These are phyloP conservation scores for Acanthamoeba castellanii DNA, from an alignment of 208 protist genomes.

Conservation along the genomic window DNA sequence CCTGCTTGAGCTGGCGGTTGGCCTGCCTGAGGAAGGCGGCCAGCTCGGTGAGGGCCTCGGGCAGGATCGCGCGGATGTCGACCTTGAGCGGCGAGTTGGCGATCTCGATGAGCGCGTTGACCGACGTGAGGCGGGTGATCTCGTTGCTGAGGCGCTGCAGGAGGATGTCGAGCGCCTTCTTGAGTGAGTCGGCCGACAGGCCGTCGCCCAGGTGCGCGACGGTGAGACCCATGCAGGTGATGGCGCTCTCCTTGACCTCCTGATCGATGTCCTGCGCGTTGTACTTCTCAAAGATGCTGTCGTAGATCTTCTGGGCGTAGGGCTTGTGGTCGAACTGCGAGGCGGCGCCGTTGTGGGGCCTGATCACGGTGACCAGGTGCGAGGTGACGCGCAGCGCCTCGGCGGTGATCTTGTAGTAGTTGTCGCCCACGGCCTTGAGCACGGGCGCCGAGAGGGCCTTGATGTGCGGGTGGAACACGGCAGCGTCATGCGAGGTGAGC, in stretches of 20 bases:
- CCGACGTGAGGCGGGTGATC: conserved; percentile 87
- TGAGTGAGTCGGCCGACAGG: conserved; percentile 38
- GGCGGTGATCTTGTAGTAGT: conserved; percentile 89
- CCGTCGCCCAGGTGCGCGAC: conserved; percentile 87
- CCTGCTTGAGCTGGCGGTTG: conserved; percentile 88
- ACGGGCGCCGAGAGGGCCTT: conserved; percentile 77
- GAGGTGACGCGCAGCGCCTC: conserved; percentile 86
- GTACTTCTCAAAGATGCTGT: conserved; percentile 80
- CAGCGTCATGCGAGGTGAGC: conserved; percentile 77
- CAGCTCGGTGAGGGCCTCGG: conserved; percentile 81
- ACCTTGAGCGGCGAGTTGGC: conserved; percentile 80
- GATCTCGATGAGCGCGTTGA: conserved; percentile 86
- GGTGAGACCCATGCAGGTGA: conserved; percentile 85
- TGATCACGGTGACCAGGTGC: conserved; percentile 79
- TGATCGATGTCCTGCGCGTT: conserved; percentile 90
- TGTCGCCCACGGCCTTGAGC: conserved; percentile 83
- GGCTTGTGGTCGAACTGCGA: conserved; percentile 65
- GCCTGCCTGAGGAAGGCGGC: conserved; percentile 89
- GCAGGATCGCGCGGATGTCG: conserved; percentile 82
- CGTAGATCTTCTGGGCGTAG: conserved; percentile 76
- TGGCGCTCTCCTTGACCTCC: conserved; percentile 92
- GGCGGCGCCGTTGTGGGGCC: background rate
- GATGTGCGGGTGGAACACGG: conserved; percentile 80
- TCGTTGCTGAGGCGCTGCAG: conserved; percentile 90
- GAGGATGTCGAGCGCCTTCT: conserved; percentile 75